A percentile compares a stretch with the other conserved stretches of the same genome.
Evolutionary conservation across 2,329 filamentous ascomycete genomes (phyloP).

Genomic region (Penicillium sp.): DNA sequence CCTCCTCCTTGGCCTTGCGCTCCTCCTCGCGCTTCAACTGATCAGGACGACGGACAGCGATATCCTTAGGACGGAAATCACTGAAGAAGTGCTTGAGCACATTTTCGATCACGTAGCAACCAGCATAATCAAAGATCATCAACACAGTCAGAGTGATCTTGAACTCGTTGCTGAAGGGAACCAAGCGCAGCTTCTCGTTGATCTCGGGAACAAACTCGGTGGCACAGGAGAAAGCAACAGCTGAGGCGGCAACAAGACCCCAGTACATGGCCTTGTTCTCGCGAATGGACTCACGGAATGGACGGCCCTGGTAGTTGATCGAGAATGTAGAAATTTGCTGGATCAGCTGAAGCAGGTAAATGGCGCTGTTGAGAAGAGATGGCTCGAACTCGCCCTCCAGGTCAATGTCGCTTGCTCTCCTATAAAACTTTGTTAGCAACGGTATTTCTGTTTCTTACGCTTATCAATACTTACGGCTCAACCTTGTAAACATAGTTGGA

Average conservation of each 20-base stretch:
- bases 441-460: neutral
- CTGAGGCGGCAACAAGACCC: conserved; percentile 86
- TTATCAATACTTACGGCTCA: conserved; percentile 67
- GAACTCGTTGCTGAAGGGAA: conserved; percentile 87
- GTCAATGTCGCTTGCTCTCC: conserved; percentile 67
- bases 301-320: conserved; percentile 98
- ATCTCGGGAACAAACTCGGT: conserved; percentile 95
- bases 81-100: conserved; percentile 82
- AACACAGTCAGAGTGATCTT: conserved; percentile 78
- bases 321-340: conserved; percentile 99
- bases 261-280: conserved; percentile 99
- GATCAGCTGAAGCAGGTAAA: conserved; percentile 96
- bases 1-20: conserved; percentile 63
- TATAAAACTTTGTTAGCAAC: conserved; percentile 35
- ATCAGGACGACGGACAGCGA: conserved; percentile 81
- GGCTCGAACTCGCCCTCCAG: conserved; percentile 93
- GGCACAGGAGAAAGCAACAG: conserved; percentile 88
- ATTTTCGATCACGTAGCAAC: conserved; percentile 86
- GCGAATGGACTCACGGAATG: conserved; percentile 92
- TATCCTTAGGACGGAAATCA: conserved; percentile 91
- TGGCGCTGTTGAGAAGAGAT: conserved; percentile 91
- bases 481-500: conserved; percentile 82
- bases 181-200: conserved; percentile 88
- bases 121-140: conserved; percentile 85
- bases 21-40: conserved; percentile 76